phyloP scores from a whole-genome alignment of 2,329 filamentous ascomycete species.

The Orbilia ellipsospora region DNA sequence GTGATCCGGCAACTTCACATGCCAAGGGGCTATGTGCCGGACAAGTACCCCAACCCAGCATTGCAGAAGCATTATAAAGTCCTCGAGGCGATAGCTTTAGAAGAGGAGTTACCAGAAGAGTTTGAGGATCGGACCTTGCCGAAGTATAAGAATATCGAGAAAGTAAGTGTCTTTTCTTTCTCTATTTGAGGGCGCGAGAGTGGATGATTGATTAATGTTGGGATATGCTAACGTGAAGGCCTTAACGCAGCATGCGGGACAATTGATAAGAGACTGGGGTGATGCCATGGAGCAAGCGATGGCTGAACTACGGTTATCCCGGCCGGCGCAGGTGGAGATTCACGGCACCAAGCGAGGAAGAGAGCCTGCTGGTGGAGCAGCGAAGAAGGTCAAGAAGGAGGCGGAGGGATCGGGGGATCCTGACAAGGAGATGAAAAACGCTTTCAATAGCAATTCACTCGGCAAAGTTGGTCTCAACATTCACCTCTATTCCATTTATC shows the following conservation, averaged over 20 bases:
- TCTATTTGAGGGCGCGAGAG: neutral
- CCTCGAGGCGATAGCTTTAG: conserved; percentile 87
- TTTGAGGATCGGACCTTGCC: conserved; percentile 83
- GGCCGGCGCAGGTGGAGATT: conserved; percentile 32
- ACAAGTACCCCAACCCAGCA: conserved; percentile 88
- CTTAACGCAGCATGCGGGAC: conserved; percentile 71
- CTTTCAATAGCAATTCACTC: conserved; percentile 64
- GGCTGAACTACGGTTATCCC: conserved; percentile 33
- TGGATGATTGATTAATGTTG: conserved; percentile 56
- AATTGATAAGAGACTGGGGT: conserved; percentile 82
- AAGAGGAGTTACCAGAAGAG: conserved; percentile 84
- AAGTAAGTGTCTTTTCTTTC: conserved; percentile 63
- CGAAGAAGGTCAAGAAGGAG: conserved; percentile 53
- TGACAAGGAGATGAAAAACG: conserved; percentile 63
- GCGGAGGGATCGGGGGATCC: conserved; percentile 42
- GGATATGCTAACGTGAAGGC: too few species aligned
- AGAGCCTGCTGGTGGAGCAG: conserved; percentile 36
- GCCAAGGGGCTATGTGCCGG: conserved; percentile 86
- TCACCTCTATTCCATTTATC: too few species aligned
- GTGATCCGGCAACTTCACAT: conserved; percentile 88
- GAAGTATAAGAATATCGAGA: conserved; percentile 87
- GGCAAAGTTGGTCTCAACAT: conserved; percentile 61
- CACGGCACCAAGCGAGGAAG: conserved; percentile 57
- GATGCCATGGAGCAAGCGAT: conserved; percentile 69
- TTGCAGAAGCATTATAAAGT: conserved; percentile 98